phyloP scores from a whole-genome alignment of 2,329 filamentous ascomycete genomes.

The Colletotrichum incanum region DNA sequence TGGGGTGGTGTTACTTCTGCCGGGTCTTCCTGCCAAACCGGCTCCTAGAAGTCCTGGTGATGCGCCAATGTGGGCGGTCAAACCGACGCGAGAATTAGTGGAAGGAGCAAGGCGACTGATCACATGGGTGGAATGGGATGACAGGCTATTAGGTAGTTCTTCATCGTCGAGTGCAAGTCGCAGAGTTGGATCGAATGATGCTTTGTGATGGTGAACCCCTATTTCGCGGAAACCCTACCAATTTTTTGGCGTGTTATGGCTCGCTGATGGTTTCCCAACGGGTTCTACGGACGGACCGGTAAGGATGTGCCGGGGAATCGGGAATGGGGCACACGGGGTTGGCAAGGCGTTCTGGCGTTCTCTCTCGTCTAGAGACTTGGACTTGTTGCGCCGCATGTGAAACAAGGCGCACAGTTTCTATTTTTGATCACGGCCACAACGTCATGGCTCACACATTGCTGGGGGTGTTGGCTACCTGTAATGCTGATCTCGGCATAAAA shows the following conservation, averaged over 20 bases:
- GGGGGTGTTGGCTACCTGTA: conserved; percentile 7
- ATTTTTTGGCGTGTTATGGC: not conserved
- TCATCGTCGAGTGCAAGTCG: not conserved
- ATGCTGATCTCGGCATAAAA: conserved; percentile 30
- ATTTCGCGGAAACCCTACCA: not conserved
- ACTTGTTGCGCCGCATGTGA: conserved; percentile 33
- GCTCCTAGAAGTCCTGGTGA: conserved; percentile 11
- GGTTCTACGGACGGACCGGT: conserved; percentile 1
- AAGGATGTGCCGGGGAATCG: not conserved
- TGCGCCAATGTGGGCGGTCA: conserved; percentile 35
- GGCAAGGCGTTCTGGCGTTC: conserved; percentile 11
- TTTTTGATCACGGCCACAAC: conserved; percentile 34
- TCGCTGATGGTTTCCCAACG: not conserved
- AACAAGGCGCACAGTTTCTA: conserved; percentile 40
- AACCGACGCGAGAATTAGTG: conserved; percentile 26
- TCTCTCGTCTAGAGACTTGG: not conserved
- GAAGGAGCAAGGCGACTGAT: not conserved
- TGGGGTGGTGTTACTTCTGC: not conserved
- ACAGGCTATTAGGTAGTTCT: conserved; percentile 18
- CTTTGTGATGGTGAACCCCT: not conserved
- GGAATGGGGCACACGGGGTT: conserved; percentile 4
- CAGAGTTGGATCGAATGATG: not conserved
- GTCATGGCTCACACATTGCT: conserved; percentile 27
- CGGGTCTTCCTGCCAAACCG: not conserved
- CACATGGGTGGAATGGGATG: conserved; percentile 19